These are phyloP conservation scores for Salix dunnii DNA, from an alignment of 345 rosid genomes.

Conservation along the genomic window DNA sequence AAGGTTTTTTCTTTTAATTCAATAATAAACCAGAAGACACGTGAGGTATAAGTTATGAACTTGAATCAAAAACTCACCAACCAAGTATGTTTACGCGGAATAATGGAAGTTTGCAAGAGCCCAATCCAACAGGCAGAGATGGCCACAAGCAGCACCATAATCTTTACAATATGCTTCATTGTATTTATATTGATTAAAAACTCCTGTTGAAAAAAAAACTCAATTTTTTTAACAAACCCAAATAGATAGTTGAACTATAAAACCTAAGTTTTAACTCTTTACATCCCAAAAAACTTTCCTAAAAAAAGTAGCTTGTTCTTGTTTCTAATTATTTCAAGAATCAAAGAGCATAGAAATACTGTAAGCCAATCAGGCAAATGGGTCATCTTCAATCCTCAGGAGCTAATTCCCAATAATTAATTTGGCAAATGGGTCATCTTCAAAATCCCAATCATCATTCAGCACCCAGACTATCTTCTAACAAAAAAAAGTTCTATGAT, in stretches of 20 bases:
- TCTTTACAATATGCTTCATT: slow-evolving; percentile 65
- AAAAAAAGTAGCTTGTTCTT: background rate
- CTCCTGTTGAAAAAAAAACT: background rate
- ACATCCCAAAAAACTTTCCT: background rate
- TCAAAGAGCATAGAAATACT: too few species aligned
- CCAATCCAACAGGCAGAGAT: slow-evolving; percentile 53
- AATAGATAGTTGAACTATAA: background rate
- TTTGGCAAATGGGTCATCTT: too few species aligned
- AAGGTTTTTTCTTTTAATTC: background rate
- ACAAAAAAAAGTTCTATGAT: too few species aligned
- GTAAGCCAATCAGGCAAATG: background rate
- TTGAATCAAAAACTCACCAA: slow-evolving; percentile 36
- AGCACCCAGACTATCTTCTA: too few species aligned
- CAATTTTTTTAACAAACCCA: too few species aligned
- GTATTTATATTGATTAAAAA: background rate
- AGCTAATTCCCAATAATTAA: too few species aligned
- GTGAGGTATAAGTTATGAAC: background rate
- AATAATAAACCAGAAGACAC: background rate
- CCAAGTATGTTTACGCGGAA: slow-evolving; percentile 49
- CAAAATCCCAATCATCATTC: too few species aligned
- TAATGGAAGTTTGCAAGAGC: slow-evolving; percentile 50
- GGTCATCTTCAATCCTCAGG: background rate
- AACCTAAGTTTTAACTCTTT: too few species aligned
- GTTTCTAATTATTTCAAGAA: background rate
- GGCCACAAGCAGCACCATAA: slow-evolving; percentile 41